Base-by-base conservation (phyloP, 2,329 filamentous ascomycete genomes). In the Apiospora malaysiana region DNA sequence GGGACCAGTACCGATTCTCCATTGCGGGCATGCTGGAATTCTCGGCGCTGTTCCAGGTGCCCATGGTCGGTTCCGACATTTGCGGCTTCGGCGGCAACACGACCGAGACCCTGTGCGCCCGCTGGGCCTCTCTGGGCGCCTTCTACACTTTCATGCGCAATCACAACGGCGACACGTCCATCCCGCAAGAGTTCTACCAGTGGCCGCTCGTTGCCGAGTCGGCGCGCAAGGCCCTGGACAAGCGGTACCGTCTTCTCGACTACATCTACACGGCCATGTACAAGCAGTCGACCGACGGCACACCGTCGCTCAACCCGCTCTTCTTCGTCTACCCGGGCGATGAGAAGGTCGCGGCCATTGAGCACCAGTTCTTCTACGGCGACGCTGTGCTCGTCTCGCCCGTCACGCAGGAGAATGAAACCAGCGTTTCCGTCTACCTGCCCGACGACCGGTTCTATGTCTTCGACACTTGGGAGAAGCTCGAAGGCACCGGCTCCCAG, bases 81-180 rank as follows among this genome's bases (percentile, higher is more conserved):
- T 97, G 94, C 76, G 94, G 94, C 0, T 97, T 92, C 76, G 91
- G 85, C 14, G 86, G 84, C 18, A 87, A 92, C 75, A 90, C 91
- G 0, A 92, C 87, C 14, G 89, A 92, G 78, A 83, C 88, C 65
- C 86, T 94, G 7, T 94, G 92, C 78, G 89, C 92, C 4, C 89
- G 93, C n/a, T 95, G 93, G 93, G 89, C 91, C 0, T 86, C 87
- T 37, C 85, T 94, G 0, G 92, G 92, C 21, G 92, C 92, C 10
- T 94, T 94, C 83, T 85, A 87, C 47, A 90, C 92, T 0, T 94
- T 95, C 83, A 94, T 90, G 83, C 90, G 93, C 72, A 91, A 94
- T 79, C 93, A 95, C 82, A 91, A 92, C 71, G 79, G 85, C 56
- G 87, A 77, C 67, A 77, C 74, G 87, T 42, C 37, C 4, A 83